Evolutionary conservation across 768 basidiomycete species (phyloP).

Genomic region (Chlorophyllum brunneum): DNA sequence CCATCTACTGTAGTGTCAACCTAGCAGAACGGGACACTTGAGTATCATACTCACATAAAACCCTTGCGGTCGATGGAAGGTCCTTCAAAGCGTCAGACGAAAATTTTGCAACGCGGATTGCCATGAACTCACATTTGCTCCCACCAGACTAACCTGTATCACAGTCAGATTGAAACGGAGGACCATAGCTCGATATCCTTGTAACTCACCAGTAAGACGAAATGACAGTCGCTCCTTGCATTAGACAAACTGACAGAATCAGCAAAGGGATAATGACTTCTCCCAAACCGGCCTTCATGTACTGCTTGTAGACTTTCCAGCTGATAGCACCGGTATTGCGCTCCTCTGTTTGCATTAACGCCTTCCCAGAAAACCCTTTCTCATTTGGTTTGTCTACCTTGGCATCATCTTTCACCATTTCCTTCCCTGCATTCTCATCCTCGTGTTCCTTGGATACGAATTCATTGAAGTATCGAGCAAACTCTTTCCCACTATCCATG

Average conservation of each 20-base stretch:
- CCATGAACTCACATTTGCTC: constrained; percentile 48
- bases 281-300: constrained; percentile 70
- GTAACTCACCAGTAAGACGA: constrained; percentile 66
- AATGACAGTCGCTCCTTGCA: constrained; percentile 71
- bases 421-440: constrained; percentile 40
- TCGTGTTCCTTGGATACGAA: constrained; percentile 71
- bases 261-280: constrained; percentile 61
- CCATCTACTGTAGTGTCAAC: constrained; percentile 51
- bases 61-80: constrained; percentile 54
- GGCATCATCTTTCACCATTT: constrained; percentile 25
- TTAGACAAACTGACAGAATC: constrained; percentile 51
- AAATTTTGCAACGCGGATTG: not conserved
- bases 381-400: constrained; percentile 30
- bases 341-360: constrained; percentile 83
- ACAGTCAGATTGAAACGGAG: not conserved
- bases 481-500: constrained; percentile 58
- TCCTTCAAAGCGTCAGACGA: constrained; percentile 26
- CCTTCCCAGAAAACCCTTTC: constrained; percentile 38
- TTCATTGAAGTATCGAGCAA: constrained; percentile 69
- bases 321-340: constrained; percentile 73
- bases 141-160: constrained; percentile 78
- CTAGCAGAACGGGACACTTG: not conserved
- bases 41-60: constrained; percentile 60
- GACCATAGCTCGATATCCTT: not conserved
- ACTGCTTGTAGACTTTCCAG: constrained; percentile 50